These are phyloP conservation scores for Fonsecaea nubica DNA, from an alignment of 2,329 filamentous ascomycete species.

Conservation along the genomic window DNA sequence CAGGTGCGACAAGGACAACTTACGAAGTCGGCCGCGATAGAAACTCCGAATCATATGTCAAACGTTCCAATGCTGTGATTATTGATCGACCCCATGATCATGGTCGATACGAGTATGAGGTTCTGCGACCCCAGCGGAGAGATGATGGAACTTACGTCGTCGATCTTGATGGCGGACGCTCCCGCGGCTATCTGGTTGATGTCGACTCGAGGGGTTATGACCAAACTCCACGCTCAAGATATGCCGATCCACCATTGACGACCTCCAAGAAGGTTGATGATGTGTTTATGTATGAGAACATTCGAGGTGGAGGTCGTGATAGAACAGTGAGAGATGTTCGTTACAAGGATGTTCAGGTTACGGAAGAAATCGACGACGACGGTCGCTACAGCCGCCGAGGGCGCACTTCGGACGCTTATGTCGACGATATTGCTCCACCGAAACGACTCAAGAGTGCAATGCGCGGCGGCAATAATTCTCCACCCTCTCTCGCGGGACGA, in stretches of 20 bases:
- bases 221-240: slow-evolving; percentile 16
- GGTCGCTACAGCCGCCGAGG: slow-evolving; percentile 24
- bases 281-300: slow-evolving; percentile 23
- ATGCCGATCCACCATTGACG: slow-evolving; percentile 8
- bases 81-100: slow-evolving; percentile 23
- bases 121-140: slow-evolving; percentile 31
- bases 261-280: slow-evolving; percentile 17
- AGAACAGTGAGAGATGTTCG: slow-evolving; percentile 16
- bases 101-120: slow-evolving; percentile 34
- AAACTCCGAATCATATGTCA: slow-evolving; percentile 34
- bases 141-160: slow-evolving; percentile 34
- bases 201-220: slow-evolving; percentile 20
- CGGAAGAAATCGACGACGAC: slow-evolving; percentile 34
- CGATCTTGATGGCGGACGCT: slow-evolving; percentile 20
- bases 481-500: slow-evolving; percentile 20
- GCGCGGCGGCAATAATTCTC: slow-evolving; percentile 29
- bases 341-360: slow-evolving; percentile 35
- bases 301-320: slow-evolving; percentile 17
- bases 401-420: slow-evolving; percentile 15
- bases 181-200: slow-evolving; percentile 22
- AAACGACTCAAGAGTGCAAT: slow-evolving; percentile 26
- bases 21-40: slow-evolving; percentile 33
- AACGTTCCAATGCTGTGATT: slow-evolving; percentile 29
- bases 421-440: slow-evolving; percentile 23
- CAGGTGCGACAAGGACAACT: slow-evolving; percentile 27